A percentile compares a stretch with the other conserved stretches of the same genome.
Evolutionary conservation across 169 alveolate genomes (phyloP).

Genomic region (Cryptosporidium meleagridis): DNA sequence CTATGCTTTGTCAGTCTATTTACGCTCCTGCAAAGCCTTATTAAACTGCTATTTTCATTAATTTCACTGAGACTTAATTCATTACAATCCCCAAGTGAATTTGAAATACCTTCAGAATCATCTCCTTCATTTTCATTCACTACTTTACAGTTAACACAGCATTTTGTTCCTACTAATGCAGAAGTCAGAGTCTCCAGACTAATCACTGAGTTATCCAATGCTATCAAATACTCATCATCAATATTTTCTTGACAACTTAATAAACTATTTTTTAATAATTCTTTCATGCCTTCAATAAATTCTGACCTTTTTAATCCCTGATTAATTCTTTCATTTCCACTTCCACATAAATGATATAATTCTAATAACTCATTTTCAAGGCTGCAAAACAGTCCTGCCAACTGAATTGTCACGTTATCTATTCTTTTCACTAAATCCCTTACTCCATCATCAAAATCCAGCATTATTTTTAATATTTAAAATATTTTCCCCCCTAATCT

Average conservation of each 20-base stretch:
- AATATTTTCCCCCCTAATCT: not conserved
- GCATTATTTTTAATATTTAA: slow-evolving; percentile 4
- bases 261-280: not conserved
- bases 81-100: not conserved
- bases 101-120: not conserved
- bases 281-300: slow-evolving; percentile 39
- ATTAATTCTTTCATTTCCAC: not conserved
- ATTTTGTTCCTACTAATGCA: slow-evolving; percentile 9
- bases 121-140: slow-evolving; percentile 12
- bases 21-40: slow-evolving; percentile 56
- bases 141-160: slow-evolving; percentile 9
- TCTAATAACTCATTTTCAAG: slow-evolving; percentile 44
- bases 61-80: slow-evolving; percentile 1
- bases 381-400: slow-evolving; percentile 44
- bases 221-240: slow-evolving; percentile 20
- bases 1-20: slow-evolving; percentile 35
- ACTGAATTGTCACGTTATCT: slow-evolving; percentile 50
- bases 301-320: slow-evolving; percentile 32
- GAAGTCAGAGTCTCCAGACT: slow-evolving; percentile 49
- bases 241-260: not conserved
- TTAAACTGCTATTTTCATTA: slow-evolving; percentile 40
- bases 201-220: slow-evolving; percentile 51
- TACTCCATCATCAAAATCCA: slow-evolving; percentile 54
- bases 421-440: slow-evolving; percentile 61
- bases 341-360: slow-evolving; percentile 20